Evolutionary conservation across 352 stramenopile species (phyloP).

Genomic region (Pythium aquatile): DNA sequence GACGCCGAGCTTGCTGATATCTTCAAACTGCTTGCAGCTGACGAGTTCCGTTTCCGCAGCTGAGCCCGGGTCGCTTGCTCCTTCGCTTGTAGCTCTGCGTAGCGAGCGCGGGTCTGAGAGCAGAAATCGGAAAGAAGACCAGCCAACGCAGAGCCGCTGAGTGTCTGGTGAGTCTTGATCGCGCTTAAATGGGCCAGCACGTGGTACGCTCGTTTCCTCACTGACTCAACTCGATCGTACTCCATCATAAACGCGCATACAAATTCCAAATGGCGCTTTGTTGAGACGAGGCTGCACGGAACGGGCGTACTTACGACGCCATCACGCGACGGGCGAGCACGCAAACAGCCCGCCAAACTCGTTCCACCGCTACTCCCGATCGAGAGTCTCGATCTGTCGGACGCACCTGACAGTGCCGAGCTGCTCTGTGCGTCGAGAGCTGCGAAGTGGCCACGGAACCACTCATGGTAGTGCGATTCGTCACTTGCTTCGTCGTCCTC

Average conservation of each 20-base stretch:
- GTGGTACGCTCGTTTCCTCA: slow-evolving; percentile 18
- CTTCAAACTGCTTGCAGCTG: slow-evolving; percentile 3
- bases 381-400: slow-evolving; percentile 1
- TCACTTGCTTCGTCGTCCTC: background rate
- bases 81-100: slow-evolving; percentile 22
- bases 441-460: slow-evolving; percentile 27
- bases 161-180: slow-evolving; percentile 37
- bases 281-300: slow-evolving; percentile 25
- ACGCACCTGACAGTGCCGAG: background rate
- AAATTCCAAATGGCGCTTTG: slow-evolving; percentile 40
- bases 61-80: slow-evolving; percentile 16
- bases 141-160: slow-evolving; percentile 18
- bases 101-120: slow-evolving; percentile 28
- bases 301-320: background rate
- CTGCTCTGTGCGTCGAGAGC: background rate
- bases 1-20: background rate
- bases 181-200: slow-evolving; percentile 35
- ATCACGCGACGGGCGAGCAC: background rate
- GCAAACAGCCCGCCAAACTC: background rate
- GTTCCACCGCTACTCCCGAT: background rate
- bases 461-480: slow-evolving; percentile 26
- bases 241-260: slow-evolving; percentile 39
- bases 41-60: background rate
- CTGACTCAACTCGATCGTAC: slow-evolving; percentile 27
- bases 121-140: slow-evolving; percentile 39